These are phyloP conservation scores for Fusarium brachygibbosum DNA, from an alignment of 2,329 filamentous ascomycete genomes.

Conservation along the genomic window DNA sequence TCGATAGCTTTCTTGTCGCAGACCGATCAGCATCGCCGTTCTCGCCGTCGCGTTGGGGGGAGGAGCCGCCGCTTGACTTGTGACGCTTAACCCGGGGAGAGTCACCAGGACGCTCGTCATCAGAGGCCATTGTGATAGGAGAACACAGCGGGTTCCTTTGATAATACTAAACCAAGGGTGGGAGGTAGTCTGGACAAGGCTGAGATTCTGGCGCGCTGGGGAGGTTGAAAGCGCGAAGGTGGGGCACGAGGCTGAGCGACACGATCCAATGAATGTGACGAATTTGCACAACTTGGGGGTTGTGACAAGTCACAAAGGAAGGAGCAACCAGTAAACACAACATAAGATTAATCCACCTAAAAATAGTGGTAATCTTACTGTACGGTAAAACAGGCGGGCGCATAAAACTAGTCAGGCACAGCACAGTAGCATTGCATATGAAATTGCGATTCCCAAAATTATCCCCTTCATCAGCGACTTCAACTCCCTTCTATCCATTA, in stretches of 20 bases:
- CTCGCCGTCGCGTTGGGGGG: constrained; percentile 41
- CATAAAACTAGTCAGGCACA: constrained; percentile 15
- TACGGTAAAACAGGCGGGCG: constrained; percentile 14
- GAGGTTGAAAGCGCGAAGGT: constrained; percentile 25
- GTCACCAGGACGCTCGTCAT: constrained; percentile 44
- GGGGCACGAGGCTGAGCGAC: constrained; percentile 38
- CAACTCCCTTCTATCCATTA: not conserved
- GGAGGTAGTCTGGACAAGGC: constrained; percentile 40
- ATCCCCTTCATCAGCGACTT: not conserved
- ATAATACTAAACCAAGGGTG: constrained; percentile 27
- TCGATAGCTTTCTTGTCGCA: constrained; percentile 37
- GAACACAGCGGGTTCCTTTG: constrained; percentile 13
- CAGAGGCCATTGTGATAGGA: constrained; percentile 49
- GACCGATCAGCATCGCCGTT: constrained; percentile 22
- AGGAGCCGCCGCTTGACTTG: constrained; percentile 51
- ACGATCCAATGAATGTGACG: constrained; percentile 16
- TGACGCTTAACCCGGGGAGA: constrained; percentile 53
- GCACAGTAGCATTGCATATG: constrained; percentile 19
- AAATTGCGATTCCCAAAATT: constrained; percentile 21
- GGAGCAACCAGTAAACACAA: not conserved
- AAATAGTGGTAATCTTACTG: constrained; percentile 26
- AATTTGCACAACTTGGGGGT: constrained; percentile 8
- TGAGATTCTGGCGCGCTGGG: constrained; percentile 23
- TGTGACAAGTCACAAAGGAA: constrained; percentile 7
- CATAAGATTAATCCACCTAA: constrained; percentile 22